Conservation (phyloP, 352 stramenopile species). For the Phytophthora idaei region DNA sequence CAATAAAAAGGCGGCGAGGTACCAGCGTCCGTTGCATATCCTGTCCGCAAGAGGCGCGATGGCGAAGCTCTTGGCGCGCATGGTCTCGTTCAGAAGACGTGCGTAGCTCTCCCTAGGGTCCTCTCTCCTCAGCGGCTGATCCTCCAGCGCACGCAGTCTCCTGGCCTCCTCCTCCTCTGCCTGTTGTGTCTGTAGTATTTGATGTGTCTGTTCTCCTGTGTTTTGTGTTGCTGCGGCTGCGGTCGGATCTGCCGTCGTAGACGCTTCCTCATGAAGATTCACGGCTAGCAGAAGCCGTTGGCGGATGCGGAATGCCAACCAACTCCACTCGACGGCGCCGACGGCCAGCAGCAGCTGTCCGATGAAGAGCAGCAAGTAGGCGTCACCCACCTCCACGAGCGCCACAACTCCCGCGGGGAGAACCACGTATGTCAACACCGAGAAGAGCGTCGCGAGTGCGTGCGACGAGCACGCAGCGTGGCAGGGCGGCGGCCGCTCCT, state of each 20-base stretch:
- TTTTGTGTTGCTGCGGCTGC: conserved; percentile 3
- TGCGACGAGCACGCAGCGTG: conserved; percentile 29
- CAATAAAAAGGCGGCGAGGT: conserved; percentile 32
- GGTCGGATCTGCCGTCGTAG: not conserved
- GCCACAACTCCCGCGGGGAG: conserved; percentile 38
- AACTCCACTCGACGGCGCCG: conserved; percentile 54
- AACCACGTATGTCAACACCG: conserved; percentile 35
- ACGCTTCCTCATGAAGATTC: conserved; percentile 18
- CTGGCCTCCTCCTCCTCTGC: conserved; percentile 16
- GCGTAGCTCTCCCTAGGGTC: conserved; percentile 35
- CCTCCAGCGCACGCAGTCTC: conserved; percentile 22
- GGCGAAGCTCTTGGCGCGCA: conserved; percentile 39
- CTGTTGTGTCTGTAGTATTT: conserved; percentile 10
- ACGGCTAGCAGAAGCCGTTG: conserved; percentile 47
- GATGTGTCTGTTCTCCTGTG: not conserved
- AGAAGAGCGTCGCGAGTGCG: conserved; percentile 32
- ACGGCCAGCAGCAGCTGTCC: conserved; percentile 45
- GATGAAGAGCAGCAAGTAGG: conserved; percentile 50
- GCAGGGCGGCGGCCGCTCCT: conserved; percentile 38
- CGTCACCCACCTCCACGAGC: conserved; percentile 43
- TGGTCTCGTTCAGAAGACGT: conserved; percentile 24
- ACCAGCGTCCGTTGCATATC: conserved; percentile 41
- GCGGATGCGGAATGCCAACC: conserved; percentile 54
- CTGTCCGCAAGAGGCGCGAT: conserved; percentile 32
- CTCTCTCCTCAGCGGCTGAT: conserved; percentile 29